phyloP scores from a whole-genome alignment of 176 grass and related monocot genomes.

The Cenchrus purpureus region DNA sequence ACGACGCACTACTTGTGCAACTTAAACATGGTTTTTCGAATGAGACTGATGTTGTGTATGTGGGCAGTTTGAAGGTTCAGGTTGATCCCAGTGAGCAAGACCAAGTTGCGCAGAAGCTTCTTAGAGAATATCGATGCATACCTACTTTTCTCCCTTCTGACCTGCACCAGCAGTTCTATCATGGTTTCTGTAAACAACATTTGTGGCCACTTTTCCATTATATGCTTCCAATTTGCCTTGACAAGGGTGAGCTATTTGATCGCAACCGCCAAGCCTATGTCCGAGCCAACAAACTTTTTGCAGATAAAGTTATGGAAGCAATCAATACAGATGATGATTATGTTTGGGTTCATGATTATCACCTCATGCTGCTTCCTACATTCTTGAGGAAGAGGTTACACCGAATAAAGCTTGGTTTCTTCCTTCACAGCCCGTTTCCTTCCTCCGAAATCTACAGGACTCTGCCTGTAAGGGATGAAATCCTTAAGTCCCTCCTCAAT shows the following conservation, averaged over 20 bases:
- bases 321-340: conserved; percentile 93
- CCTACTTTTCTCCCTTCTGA: conserved; percentile 86
- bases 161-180: conserved; percentile 77
- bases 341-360: conserved; percentile 99
- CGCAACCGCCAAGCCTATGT: conserved; percentile 84
- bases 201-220: conserved; percentile 96
- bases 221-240: conserved; percentile 91
- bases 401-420: conserved; percentile 82
- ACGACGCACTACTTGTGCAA: conserved; percentile 86
- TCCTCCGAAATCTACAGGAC: conserved; percentile 92
- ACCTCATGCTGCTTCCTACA: conserved; percentile 96
- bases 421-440: conserved; percentile 86
- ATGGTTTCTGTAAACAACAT: conserved; percentile 94
- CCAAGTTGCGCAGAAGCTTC: conserved; percentile 74
- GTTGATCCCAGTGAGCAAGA: conserved; percentile 81
- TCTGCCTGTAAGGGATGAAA: conserved; percentile 92
- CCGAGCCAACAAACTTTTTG: conserved; percentile 86
- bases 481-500: conserved; percentile 86
- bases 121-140: conserved; percentile 76
- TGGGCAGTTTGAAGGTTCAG: conserved; percentile 86
- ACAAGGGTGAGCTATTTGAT: conserved; percentile 89
- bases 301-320: conserved; percentile 91
- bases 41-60: conserved; percentile 74
- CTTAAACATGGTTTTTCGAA: conserved; percentile 78
- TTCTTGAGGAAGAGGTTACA: conserved; percentile 86